Base-by-base conservation (phyloP, 306 rosid genomes). In the Sphenostylis stenocarpa region DNA sequence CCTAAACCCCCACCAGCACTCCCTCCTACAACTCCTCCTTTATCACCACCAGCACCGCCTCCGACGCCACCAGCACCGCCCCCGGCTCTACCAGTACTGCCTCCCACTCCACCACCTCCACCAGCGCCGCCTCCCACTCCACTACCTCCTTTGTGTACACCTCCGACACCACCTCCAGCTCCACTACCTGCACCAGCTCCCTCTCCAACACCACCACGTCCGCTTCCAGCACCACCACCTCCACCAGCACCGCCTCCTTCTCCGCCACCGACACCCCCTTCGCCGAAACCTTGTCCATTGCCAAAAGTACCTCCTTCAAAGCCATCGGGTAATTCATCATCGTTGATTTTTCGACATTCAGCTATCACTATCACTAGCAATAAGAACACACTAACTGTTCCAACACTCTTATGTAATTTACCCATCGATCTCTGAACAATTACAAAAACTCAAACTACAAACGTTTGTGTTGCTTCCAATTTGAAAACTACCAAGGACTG, bases 301-400 rank as follows among this genome's bases (percentile, higher is more conserved):
- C 55, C 64, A 8, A 55, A 28, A 8, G 53, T 60, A 43, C 71
- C 44, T 0, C 79, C 75, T 6, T 65, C 73, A 24, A 10, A 21
- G 57, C 57, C 48, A 0, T 56, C 57, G 24, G 45, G n/a, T 10
- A 67, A 49, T 8, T 87, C 90, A 57, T 70, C 63, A 28, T 85
- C 70, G 60, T 78, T 79, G 9, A 80, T 3, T 74, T 81, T 87
- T 39, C 87, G 69, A 70, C 96, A 73, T 53, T 91, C 91, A 3
- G 73, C 85, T 69, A 71, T 68, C 33, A 76, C 82, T 45, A 74
- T 64, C 70, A 55, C 67, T 45, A 68, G 26, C 17, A 75, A 70
- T 11, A 56, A 72, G 23, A 77, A 55, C 47, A 49, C 6, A 23
- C 34, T 79, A 72, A 86, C 52, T 21, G 60, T 73, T 8, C 81